phyloP scores from a whole-genome alignment of 495 filamentous ascomycete genomes.

The Schizothecium vesticola region DNA sequence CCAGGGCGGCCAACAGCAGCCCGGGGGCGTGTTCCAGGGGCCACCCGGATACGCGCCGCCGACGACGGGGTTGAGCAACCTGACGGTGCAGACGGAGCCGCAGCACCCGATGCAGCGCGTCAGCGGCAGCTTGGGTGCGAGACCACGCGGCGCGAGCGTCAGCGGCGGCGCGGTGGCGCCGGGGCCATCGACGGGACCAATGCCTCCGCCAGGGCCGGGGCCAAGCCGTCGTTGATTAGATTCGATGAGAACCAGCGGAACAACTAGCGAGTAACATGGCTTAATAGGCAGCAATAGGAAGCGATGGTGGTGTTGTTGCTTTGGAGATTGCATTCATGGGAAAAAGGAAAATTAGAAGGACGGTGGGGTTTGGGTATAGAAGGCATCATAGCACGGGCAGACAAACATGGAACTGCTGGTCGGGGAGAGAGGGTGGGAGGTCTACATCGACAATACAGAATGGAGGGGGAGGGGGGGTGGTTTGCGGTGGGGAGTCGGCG shows the following conservation, averaged over 20 bases:
- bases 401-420: background rate
- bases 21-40: background rate
- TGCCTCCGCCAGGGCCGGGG: background rate
- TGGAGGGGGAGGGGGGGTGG: background rate
- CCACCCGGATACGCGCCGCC: background rate
- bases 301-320: background rate
- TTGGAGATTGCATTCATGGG: background rate
- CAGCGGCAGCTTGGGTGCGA: conserved; percentile 12
- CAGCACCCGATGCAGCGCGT: conserved; percentile 12
- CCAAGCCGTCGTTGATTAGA: background rate
- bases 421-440: background rate
- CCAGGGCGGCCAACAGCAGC: background rate
- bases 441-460: background rate
- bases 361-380: background rate
- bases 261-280: background rate
- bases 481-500: background rate
- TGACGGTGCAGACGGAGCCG: conserved; percentile 9
- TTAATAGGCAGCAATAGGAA: background rate
- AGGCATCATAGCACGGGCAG: background rate
- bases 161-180: background rate
- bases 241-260: background rate
- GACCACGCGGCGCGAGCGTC: conserved; percentile 26
- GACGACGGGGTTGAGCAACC: background rate
- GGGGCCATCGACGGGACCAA: background rate
- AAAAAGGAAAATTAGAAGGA: background rate